Conservation (phyloP, 2,329 filamentous ascomycete species). For the Ophiostoma ips region DNA sequence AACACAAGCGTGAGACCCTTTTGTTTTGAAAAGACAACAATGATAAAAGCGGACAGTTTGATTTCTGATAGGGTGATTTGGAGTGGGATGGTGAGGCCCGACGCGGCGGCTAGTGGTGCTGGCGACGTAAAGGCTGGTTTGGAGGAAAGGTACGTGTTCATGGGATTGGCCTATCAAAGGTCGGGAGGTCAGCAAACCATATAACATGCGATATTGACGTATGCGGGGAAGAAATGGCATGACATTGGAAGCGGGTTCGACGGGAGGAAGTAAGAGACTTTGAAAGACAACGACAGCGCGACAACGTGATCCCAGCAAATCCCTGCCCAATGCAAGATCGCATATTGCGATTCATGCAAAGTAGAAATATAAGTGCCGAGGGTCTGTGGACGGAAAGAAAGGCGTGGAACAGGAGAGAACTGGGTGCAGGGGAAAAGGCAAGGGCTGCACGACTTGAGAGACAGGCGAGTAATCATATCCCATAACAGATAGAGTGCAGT, state of each 20-base stretch:
- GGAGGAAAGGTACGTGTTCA: conserved; percentile 89
- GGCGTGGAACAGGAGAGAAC: not conserved
- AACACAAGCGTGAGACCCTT: conserved; percentile 96
- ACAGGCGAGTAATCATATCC: not conserved
- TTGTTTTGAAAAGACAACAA: conserved; percentile 92
- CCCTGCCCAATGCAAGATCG: no score
- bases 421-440: not conserved
- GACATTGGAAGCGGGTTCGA: conserved; percentile 17
- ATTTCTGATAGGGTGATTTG: conserved; percentile 95
- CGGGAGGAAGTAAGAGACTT: no score
- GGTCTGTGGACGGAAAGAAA: not conserved
- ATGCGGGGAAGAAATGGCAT: conserved; percentile 8
- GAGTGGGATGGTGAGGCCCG: conserved; percentile 88
- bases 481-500: not conserved
- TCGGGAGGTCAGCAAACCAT: conserved; percentile 26
- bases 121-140: conserved; percentile 89
- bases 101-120: conserved; percentile 77
- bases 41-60: conserved; percentile 91
- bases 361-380: not conserved
- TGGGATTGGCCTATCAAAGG: conserved; percentile 60
- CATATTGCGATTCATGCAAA: no score
- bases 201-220: conserved; percentile 29
- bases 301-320: no score
- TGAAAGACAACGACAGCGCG: no score
- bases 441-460: not conserved